phyloP scores from a whole-genome alignment of 2,329 filamentous ascomycete genomes.

The Pseudogymnoascus sp. region DNA sequence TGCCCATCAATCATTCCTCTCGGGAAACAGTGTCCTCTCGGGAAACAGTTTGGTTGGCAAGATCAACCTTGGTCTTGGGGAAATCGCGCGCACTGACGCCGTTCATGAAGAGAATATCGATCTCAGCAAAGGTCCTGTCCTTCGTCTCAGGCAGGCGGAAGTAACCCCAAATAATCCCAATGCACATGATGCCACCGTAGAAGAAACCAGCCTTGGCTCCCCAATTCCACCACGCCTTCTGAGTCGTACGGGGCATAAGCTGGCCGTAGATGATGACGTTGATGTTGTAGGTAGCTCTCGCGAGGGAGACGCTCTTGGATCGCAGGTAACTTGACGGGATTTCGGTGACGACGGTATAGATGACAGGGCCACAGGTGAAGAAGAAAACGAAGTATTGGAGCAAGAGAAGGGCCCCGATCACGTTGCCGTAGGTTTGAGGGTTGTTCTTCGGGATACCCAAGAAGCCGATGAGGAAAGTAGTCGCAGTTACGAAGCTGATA shows the following conservation, averaged over 20 bases:
- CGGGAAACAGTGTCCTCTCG: not conserved
- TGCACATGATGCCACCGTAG: constrained; percentile 30
- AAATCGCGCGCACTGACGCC: constrained; percentile 32
- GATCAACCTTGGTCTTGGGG: constrained; percentile 26
- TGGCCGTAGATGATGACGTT: constrained; percentile 27
- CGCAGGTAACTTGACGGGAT: constrained; percentile 32
- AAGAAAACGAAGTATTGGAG: constrained; percentile 33
- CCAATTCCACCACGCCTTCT: constrained; percentile 24
- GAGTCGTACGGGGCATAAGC: constrained; percentile 21
- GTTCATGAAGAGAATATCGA: constrained; percentile 36
- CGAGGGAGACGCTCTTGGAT: constrained; percentile 32
- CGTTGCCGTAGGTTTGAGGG: constrained; percentile 13
- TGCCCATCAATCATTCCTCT: not conserved
- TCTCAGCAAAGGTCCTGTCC: constrained; percentile 32
- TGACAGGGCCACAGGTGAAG: constrained; percentile 33
- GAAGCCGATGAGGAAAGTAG: constrained; percentile 20
- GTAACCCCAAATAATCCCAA: constrained; percentile 33
- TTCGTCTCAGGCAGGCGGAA: constrained; percentile 37
- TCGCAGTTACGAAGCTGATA: constrained; percentile 14
- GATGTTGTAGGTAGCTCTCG: constrained; percentile 31
- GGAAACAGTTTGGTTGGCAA: constrained; percentile 8
- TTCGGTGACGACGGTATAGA: constrained; percentile 33
- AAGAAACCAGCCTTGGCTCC: constrained; percentile 32
- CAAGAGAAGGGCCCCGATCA: constrained; percentile 30
- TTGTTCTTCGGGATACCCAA: constrained; percentile 14